Conservation (phyloP, 768 basidiomycete species). For the Podaxis rugospora region DNA sequence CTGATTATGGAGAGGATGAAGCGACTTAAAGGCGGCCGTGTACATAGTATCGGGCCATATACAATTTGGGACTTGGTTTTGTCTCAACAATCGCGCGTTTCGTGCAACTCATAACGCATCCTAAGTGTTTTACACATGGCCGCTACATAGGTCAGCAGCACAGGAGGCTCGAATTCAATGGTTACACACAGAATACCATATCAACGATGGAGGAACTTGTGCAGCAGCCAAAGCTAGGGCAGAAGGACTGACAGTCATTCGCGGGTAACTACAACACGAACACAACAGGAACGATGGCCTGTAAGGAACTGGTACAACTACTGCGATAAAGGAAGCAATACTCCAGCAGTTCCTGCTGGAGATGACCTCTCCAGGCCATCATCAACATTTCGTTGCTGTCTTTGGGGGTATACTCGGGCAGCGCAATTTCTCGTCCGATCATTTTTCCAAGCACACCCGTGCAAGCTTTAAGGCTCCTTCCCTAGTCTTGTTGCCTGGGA, state of each 20-base stretch:
- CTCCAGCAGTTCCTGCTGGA: background rate
- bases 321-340: background rate
- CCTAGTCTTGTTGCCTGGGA: conserved; percentile 79
- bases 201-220: background rate
- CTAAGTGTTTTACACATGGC: background rate
- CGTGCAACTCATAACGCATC: too few relatives aligned
- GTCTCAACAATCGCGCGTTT: too few relatives aligned
- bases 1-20: background rate
- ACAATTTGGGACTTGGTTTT: too few relatives aligned
- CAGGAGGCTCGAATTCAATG: background rate
- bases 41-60: too few relatives aligned
- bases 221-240: background rate
- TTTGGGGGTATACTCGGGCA: background rate
- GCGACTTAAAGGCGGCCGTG: background rate
- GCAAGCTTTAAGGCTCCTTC: conserved; percentile 86
- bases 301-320: background rate
- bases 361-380: background rate
- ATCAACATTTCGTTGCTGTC: background rate
- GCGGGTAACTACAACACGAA: background rate
- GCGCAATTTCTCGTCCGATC: conserved; percentile 4
- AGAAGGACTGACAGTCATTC: background rate
- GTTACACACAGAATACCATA: background rate
- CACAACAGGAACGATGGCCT: background rate
- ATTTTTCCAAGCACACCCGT: conserved; percentile 52
- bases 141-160: background rate